phyloP scores from a whole-genome alignment of 2,329 filamentous ascomycete genomes.

The Biscogniauxia sp. region DNA sequence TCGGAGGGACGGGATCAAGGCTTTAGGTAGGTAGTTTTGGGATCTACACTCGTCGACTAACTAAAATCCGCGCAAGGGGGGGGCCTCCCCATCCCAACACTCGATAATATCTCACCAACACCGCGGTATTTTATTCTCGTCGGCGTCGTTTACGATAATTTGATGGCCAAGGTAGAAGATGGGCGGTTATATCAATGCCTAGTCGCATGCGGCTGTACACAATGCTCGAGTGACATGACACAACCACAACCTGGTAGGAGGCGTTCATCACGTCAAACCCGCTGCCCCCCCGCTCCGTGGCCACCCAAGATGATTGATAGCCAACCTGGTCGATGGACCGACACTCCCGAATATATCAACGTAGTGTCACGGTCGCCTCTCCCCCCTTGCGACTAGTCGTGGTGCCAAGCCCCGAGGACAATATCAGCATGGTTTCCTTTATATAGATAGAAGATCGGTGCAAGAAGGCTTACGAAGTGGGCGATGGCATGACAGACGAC shows the following conservation, averaged over 20 bases:
- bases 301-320: constrained; percentile 17
- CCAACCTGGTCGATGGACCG: constrained; percentile 3
- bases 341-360: constrained; percentile 12
- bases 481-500: background rate
- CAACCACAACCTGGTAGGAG: constrained; percentile 16
- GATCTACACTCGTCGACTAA: constrained; percentile 24
- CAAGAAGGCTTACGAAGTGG: background rate
- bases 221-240: constrained; percentile 23
- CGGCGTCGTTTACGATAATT: constrained; percentile 6
- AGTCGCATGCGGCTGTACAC: constrained; percentile 10
- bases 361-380: constrained; percentile 2
- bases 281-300: constrained; percentile 20
- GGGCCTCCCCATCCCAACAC: constrained; percentile 19
- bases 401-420: background rate
- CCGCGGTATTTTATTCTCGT: constrained; percentile 6
- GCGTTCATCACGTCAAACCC: constrained; percentile 15
- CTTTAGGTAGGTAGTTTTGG: constrained; percentile 23
- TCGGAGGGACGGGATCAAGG: constrained; percentile 24
- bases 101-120: constrained; percentile 21
- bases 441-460: background rate
- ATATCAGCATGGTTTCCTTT: background rate
- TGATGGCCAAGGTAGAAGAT: background rate
- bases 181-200: constrained; percentile 2
- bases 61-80: constrained; percentile 22
- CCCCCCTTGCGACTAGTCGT: constrained; percentile 1